Conservation (phyloP, 345 rosid species). For the Lagerstroemia speciosa region DNA sequence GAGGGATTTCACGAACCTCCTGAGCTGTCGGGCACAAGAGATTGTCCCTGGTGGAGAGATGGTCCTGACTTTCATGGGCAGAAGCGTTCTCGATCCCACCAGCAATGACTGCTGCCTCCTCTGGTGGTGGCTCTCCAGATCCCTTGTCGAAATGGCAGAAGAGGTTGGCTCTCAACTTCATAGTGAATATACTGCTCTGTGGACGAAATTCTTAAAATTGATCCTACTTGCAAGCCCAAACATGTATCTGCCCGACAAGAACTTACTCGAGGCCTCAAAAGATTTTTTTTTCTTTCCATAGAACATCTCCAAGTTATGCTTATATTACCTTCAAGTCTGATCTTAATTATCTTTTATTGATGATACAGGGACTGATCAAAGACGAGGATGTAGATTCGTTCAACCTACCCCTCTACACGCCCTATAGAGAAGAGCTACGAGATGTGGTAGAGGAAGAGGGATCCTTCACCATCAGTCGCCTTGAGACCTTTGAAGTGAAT, state of each 20-base stretch:
- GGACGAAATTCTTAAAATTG: too few species aligned
- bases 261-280: too few species aligned
- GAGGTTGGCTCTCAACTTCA: too few species aligned
- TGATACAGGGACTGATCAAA: conserved; percentile 30
- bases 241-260: too few species aligned
- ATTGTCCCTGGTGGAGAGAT: not conserved
- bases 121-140: conserved; percentile 4
- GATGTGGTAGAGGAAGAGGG: conserved; percentile 25
- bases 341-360: too few species aligned
- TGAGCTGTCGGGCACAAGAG: too few species aligned
- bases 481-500: conserved; percentile 13
- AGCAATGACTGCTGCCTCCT: not conserved
- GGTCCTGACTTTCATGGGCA: conserved; percentile 1
- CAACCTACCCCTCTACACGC: conserved; percentile 29
- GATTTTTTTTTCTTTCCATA: too few species aligned
- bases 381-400: conserved; percentile 29
- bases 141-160: conserved; percentile 5
- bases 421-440: conserved; percentile 20
- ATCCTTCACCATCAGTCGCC: conserved; percentile 23
- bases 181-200: too few species aligned
- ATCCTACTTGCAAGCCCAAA: too few species aligned
- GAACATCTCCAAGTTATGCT: not conserved
- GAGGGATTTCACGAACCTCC: too few species aligned
- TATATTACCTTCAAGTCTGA: too few species aligned
- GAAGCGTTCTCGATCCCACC: not conserved